These are phyloP conservation scores for Cruciata laevipes DNA, from an alignment of 257 asterid species.

Conservation along the genomic window DNA sequence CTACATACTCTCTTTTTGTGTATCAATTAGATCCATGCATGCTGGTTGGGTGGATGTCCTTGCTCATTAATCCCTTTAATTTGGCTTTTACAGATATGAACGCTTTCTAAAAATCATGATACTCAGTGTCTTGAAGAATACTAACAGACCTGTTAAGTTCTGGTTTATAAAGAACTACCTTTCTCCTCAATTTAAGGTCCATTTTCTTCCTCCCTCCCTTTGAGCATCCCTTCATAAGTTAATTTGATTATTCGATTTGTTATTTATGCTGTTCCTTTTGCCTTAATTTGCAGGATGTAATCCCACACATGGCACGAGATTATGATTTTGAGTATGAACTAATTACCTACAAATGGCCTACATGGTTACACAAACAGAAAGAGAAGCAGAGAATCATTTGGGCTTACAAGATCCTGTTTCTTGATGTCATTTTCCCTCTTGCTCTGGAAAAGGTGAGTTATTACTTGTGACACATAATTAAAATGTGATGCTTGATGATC, in stretches of 20 bases:
- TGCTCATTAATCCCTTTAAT: background rate
- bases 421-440: slow-evolving; percentile 97
- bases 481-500: slow-evolving; percentile 7
- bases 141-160: slow-evolving; percentile 83
- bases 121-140: slow-evolving; percentile 82
- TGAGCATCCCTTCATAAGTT: slow-evolving; percentile 12
- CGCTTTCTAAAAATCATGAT: slow-evolving; percentile 95
- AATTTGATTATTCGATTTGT: slow-evolving; percentile 2
- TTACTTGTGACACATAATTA: background rate
- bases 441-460: slow-evolving; percentile 77
- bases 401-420: slow-evolving; percentile 94
- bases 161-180: slow-evolving; percentile 99
- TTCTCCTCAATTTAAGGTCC: slow-evolving; percentile 93
- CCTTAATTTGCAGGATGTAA: slow-evolving; percentile 59
- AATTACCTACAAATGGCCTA: slow-evolving; percentile 97
- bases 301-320: slow-evolving; percentile 89
- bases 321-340: slow-evolving; percentile 90
- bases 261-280: slow-evolving; percentile 5
- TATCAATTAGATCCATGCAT: background rate
- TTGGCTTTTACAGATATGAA: slow-evolving; percentile 64
- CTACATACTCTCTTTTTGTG: background rate
- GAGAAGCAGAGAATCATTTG: slow-evolving; percentile 96
- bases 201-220: slow-evolving; percentile 2
- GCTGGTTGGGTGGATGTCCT: background rate
- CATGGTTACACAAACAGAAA: slow-evolving; percentile 95